phyloP scores from a whole-genome alignment of 1,284 basidiomycete species.

The Pseudozyma pruni region DNA sequence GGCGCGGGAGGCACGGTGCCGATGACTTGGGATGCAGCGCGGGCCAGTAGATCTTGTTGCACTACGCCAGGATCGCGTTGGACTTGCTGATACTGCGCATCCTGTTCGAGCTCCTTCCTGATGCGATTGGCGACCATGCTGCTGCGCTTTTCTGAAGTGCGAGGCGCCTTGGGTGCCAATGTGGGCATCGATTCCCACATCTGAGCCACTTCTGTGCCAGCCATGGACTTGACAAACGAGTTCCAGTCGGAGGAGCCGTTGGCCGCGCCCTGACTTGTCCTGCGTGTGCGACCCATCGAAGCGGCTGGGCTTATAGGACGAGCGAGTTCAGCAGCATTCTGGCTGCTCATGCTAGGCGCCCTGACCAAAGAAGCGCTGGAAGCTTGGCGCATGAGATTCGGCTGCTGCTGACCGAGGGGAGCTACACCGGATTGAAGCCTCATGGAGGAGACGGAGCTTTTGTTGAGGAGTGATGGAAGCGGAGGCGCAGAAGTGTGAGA shows the following conservation, averaged over 20 bases:
- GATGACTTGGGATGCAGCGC: conserved; percentile 60
- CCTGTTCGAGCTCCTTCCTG: conserved; percentile 58
- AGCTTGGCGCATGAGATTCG: conserved; percentile 37
- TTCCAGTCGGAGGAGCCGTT: conserved; percentile 55
- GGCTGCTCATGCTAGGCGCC: conserved; percentile 1
- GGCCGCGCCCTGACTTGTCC: conserved; percentile 12
- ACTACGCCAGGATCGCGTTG: conserved; percentile 47
- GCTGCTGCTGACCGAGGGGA: conserved; percentile 49
- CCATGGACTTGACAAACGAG: conserved; percentile 58
- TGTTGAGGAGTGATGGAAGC: conserved; percentile 31
- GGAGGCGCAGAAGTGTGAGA: conserved; percentile 30
- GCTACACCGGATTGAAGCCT: conserved; percentile 36
- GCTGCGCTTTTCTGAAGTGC: conserved; percentile 30
- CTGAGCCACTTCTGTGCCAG: conserved; percentile 53
- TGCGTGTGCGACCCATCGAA: conserved; percentile 28
- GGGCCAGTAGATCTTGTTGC: conserved; percentile 50
- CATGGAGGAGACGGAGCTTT: conserved; percentile 28
- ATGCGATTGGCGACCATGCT: conserved; percentile 50
- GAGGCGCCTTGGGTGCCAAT: conserved; percentile 26
- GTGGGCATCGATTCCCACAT: conserved; percentile 52
- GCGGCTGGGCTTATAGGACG: conserved; percentile 45
- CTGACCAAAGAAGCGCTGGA: conserved; percentile 20
- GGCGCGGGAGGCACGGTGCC: conserved; percentile 44
- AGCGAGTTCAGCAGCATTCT: conserved; percentile 12
- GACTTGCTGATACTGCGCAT: conserved; percentile 55